Percentiles rank a stretch among this genome's conserved stretches.
These are phyloP conservation scores for Mycena alexandri DNA, from an alignment of 768 basidiomycete genomes.

Conservation along the genomic window DNA sequence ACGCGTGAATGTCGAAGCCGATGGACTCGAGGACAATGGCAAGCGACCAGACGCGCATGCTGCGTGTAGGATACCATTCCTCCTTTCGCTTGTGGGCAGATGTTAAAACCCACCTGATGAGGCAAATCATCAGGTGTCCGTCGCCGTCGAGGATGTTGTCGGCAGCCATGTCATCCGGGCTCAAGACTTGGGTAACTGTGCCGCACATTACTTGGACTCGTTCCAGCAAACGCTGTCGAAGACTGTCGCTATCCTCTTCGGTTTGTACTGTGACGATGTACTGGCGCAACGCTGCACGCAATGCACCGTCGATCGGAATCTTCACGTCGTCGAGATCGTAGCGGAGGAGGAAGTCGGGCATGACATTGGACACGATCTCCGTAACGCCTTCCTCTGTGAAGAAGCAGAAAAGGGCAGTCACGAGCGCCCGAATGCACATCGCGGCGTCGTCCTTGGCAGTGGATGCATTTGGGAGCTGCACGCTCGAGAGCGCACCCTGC, in stretches of 20 bases:
- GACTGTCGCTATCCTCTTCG: conserved; percentile 9
- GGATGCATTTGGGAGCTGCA: conserved; percentile 7
- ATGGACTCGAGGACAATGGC: conserved; percentile 9
- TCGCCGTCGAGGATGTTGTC: conserved; percentile 8
- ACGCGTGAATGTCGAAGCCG: conserved; percentile 8
- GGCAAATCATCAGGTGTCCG: conserved; percentile 6
- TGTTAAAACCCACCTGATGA: conserved; percentile 9
- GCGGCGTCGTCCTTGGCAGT: conserved; percentile 4
- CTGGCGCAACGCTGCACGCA: conserved; percentile 6
- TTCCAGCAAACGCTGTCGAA: conserved; percentile 7
- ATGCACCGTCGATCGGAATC: conserved; percentile 3
- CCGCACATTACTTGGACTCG: conserved; percentile 9
- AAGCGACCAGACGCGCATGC: conserved; percentile 8
- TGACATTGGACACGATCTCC: conserved; percentile 9
- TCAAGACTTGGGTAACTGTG: conserved; percentile 6
- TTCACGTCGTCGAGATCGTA: conserved; percentile 6
- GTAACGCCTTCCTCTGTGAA: conserved; percentile 6
- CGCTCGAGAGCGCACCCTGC: conserved; percentile 7
- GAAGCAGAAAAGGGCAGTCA: conserved; percentile 5
- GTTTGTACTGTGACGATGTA: conserved; percentile 9
- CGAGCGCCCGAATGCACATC: conserved; percentile 7
- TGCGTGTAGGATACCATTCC: conserved; percentile 9
- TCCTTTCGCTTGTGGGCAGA: conserved; percentile 9
- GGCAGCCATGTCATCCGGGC: conserved; percentile 4
- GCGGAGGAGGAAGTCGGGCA: conserved; percentile 8